Percentiles rank a stretch among this genome's conserved stretches.
phyloP scores from a whole-genome alignment of 257 asterid species.

The Gardenia jasminoides region DNA sequence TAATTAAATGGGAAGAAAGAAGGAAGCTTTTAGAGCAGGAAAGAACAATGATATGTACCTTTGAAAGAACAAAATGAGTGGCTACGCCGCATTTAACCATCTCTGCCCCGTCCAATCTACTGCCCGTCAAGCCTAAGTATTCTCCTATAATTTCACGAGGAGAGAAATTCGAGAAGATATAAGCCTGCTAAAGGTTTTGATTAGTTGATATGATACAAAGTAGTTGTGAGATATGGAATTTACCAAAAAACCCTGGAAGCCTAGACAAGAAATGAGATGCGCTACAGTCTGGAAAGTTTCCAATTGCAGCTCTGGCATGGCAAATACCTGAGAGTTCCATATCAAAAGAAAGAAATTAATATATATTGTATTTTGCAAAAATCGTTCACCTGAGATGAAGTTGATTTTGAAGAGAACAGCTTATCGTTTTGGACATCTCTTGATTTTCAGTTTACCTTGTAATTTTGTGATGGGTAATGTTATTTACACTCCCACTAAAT shows the following conservation, averaged over 20 bases:
- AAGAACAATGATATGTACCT: conserved; percentile 15
- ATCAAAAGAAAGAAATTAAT: no score
- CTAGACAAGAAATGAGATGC: conserved; percentile 33
- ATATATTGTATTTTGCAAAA: not conserved
- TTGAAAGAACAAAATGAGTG: conserved; percentile 32
- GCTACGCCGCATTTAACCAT: conserved; percentile 37
- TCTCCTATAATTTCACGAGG: conserved; percentile 17
- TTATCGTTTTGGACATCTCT: no score
- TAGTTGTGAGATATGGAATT: not conserved
- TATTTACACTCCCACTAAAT: no score
- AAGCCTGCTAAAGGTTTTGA: not conserved
- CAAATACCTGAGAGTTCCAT: conserved; percentile 19
- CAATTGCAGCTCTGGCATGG: conserved; percentile 33
- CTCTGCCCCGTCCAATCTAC: conserved; percentile 21
- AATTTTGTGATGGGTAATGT: no score
- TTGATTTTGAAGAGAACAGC: no score
- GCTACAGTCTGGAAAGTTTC: conserved; percentile 26
- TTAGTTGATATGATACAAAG: no score
- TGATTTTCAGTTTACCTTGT: no score
- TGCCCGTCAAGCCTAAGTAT: conserved; percentile 28
- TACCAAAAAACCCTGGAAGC: conserved; percentile 29
- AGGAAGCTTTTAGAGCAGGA: not conserved
- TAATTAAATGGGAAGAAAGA: not conserved
- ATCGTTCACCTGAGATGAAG: no score
- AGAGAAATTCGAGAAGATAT: no score